These are phyloP conservation scores for Platanthera guangdongensis DNA, from an alignment of 106 monocot species.

Conservation along the genomic window DNA sequence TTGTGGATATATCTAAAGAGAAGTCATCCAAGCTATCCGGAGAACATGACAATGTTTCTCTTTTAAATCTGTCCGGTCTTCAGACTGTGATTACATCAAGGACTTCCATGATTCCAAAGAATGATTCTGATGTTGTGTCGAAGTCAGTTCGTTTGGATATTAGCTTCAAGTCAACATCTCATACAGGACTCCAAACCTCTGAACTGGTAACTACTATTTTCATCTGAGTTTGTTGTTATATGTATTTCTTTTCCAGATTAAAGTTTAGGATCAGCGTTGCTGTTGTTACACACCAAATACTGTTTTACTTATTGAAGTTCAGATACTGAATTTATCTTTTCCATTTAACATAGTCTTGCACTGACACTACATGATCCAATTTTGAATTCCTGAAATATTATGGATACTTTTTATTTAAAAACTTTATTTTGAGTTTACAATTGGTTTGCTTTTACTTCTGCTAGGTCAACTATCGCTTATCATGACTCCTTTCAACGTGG, in stretches of 20 bases:
- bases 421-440: not conserved
- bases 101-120: constrained; percentile 14
- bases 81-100: constrained; percentile 18
- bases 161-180: constrained; percentile 95
- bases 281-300: not conserved
- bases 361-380: not conserved
- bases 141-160: constrained; percentile 84
- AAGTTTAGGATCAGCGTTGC: not conserved
- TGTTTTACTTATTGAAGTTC: not conserved
- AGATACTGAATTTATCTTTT: not conserved
- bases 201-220: constrained; percentile 52
- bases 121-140: constrained; percentile 22
- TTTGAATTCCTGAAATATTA: not conserved
- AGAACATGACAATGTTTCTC: constrained; percentile 15
- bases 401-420: not conserved
- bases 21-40: constrained; percentile 16
- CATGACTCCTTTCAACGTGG: no score
- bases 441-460: not conserved
- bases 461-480: not conserved
- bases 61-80: constrained; percentile 12
- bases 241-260: not conserved
- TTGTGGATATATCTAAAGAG: constrained; percentile 23
- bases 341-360: not conserved
- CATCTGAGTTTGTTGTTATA: not conserved
- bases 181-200: constrained; percentile 89